Evolutionary conservation across 2,329 filamentous ascomycete genomes (phyloP), one percentile per base, ranked within the genome.

Genomic region (Cercospora zeina): DNA sequence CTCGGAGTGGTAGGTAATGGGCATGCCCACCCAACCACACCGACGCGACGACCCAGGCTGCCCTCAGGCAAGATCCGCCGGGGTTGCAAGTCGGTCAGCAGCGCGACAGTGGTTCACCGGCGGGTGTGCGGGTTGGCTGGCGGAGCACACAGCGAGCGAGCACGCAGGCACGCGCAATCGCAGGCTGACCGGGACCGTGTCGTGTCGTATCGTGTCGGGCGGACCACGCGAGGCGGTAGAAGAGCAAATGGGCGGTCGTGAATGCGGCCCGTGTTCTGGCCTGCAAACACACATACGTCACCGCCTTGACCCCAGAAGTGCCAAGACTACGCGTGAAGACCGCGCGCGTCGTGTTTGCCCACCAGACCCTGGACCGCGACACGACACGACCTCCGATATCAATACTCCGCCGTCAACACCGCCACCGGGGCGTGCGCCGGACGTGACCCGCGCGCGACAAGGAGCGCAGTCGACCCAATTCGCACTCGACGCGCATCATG

Each of bases 401-500:
- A 33, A 21, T 14, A 34, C 21, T 13, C 13, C 36, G 24, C 34
- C 31, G 9, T 30, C 27, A 0, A 49, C 19, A 58, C 54, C 24
- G 30, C 10, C 39, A 21, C 19, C 39, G 39, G 39, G 19, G 39
- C 39, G 39, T 58, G 33, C 49, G 34, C 50, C 21, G 11, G 21
- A 50, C 11, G 47, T 50, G 47, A 50, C 27, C 21, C 24, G 47
- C 47, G 47, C 24, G 47, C 7, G 30, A 30, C n/a, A 14, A 30
- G 11, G n/a, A 51, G 47, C 47, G 47, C 47, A 31, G 24, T 30
- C 47, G 14, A 51, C 9, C n/a, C 27, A 27, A 3, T 51, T n/a
- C 14, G 11, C 19, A 31, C 9, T 13, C 63, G 61, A 37, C 80
- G 87, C 76, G 67, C 47, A 24, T 21, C 47, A 97, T 99, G 95